Conservation (phyloP, 257 asterid species). For the Eucommia ulmoides region DNA sequence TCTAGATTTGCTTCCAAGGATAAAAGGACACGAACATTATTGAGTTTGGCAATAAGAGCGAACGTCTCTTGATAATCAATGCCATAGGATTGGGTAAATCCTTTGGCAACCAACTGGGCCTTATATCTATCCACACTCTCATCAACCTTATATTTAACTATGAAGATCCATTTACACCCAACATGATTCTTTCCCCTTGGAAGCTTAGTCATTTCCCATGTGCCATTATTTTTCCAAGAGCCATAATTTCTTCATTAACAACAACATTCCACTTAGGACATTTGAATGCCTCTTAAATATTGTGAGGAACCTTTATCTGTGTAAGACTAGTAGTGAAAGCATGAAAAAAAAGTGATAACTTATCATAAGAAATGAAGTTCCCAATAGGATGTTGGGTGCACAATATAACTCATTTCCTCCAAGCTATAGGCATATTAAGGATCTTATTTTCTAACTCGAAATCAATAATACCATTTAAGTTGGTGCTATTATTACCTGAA, state of each 20-base stretch:
- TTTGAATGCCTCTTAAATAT: not conserved
- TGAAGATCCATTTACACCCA: not conserved
- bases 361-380: constrained; percentile 2
- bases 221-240: not conserved
- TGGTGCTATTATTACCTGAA: not conserved
- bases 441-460: not conserved
- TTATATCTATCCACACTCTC: not conserved
- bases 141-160: not conserved
- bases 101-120: not conserved
- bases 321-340: not conserved
- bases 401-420: not conserved
- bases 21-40: not conserved
- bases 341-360: not conserved
- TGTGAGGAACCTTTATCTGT: not conserved
- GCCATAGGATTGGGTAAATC: not conserved
- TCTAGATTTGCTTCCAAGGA: not conserved
- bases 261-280: not conserved
- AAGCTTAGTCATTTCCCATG: not conserved
- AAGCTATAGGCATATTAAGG: not conserved
- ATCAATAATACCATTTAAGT: not conserved
- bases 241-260: not conserved
- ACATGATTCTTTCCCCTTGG: not conserved
- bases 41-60: not conserved
- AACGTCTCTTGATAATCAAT: not conserved
- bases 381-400: constrained; percentile 1